Evolutionary conservation across 2,329 filamentous ascomycete genomes (phyloP), one percentile per base, ranked within the genome.

Genomic region (Fusarium equiseti): DNA sequence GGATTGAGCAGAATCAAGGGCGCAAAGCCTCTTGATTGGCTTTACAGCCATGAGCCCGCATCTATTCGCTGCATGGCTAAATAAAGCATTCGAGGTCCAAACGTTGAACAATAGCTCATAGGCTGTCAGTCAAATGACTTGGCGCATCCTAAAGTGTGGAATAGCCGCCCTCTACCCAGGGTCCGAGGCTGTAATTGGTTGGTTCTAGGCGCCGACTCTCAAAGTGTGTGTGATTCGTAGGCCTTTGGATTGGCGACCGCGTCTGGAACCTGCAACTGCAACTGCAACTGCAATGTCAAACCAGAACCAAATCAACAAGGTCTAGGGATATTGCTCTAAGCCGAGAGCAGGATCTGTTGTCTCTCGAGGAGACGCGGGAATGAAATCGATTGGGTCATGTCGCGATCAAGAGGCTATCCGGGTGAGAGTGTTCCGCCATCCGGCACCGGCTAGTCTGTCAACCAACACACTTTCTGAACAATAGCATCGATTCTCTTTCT

Each of bases 141-240:
- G 73, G 71, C 63, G 70, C 70, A 76, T 52, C 64, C 59, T 44
- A 54, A 61, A 46, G 79, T 80, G 66, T 80, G 76, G 75, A 77
- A 79, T 81, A 82, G 79, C 80, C 83, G 83, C 82, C 79, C 42
- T 71, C 56, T 15, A 35, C 51, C 38, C 48, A 59, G 26, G 59
- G 58, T 57, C 48, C 44, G 45, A 60, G n/a, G 42, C 49, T 59
- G 32, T 73, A 53, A 79, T 80, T 80, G 79, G 79, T 43, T 54
- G 50, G 18, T 38, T 43, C 48, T 79, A 75, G 58, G 76, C 79
- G 78, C 78, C 74, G 59, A 66, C 51, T 57, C 57, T 48, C 16
- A 44, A 44, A 54, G 53, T 50, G 55, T 29, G 56, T 68, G 64
- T 77, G 74, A 77, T 78, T 77, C 72, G 71, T 67, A 60, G 68